phyloP scores from a whole-genome alignment of 208 protist species.

The Leishmania amazonensis region DNA sequence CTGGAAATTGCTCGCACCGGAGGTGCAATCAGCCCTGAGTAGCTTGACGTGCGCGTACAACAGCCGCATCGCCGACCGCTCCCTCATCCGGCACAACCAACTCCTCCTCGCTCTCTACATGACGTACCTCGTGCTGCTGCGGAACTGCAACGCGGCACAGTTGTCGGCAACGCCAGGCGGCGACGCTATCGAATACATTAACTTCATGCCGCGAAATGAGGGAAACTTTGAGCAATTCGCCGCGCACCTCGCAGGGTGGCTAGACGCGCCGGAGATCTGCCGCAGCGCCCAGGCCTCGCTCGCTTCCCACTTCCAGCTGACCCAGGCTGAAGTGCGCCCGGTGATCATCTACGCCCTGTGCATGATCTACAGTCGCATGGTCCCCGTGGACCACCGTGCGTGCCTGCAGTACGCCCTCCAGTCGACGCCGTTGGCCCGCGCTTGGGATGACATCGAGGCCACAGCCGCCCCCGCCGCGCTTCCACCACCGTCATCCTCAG shows the following conservation, averaged over 20 bases:
- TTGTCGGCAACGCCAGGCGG: slow-evolving; percentile 30
- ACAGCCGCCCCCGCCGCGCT: slow-evolving; percentile 22
- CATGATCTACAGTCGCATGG: slow-evolving; percentile 88
- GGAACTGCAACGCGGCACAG: slow-evolving; percentile 27
- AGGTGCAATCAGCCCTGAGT: slow-evolving; percentile 22
- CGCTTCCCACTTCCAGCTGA: slow-evolving; percentile 52
- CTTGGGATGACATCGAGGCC: slow-evolving; percentile 38
- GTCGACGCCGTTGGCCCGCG: slow-evolving; percentile 51
- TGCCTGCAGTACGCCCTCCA: slow-evolving; percentile 58
- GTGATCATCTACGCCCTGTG: slow-evolving; percentile 62
- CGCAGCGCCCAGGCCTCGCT: slow-evolving; percentile 45
- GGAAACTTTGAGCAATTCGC: slow-evolving; percentile 77
- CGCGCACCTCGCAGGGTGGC: slow-evolving; percentile 56
- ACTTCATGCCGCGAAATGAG: slow-evolving; percentile 82
- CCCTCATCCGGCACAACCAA: slow-evolving; percentile 80
- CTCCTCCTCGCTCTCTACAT: slow-evolving; percentile 81
- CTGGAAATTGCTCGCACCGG: slow-evolving; percentile 42
- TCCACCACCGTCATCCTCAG: slow-evolving; percentile 1
- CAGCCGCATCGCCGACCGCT: slow-evolving; percentile 61
- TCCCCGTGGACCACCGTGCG: slow-evolving; percentile 71
- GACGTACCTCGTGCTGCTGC: slow-evolving; percentile 64
- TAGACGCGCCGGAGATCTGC: slow-evolving; percentile 61
- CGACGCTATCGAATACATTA: slow-evolving; percentile 60
- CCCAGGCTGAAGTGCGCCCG: slow-evolving; percentile 69
- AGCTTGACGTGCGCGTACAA: slow-evolving; percentile 35